Evolutionary conservation across 163 green algal species (phyloP).

Genomic region (Scenedesmus sp.): DNA sequence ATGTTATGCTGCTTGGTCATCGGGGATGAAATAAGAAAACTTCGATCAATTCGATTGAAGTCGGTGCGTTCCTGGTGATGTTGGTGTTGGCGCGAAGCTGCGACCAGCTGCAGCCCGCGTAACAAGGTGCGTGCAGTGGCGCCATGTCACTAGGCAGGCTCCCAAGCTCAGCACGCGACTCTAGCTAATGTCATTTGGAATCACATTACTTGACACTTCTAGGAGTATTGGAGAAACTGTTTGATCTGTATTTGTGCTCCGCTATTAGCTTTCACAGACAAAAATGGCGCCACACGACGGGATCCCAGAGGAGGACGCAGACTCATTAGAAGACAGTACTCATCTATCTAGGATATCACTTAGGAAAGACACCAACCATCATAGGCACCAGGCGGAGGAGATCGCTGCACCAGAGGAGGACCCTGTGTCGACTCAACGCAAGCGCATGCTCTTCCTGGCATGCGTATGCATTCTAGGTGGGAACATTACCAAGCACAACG

Average conservation of each 20-base stretch:
- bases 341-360: background rate
- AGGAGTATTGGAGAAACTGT: background rate
- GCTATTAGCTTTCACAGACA: background rate
- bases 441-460: constrained; percentile 11
- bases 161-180: background rate
- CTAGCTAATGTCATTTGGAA: background rate
- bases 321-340: background rate
- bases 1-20: too few species aligned
- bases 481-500: background rate
- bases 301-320: background rate
- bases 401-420: constrained; percentile 1
- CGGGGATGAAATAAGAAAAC: too few species aligned
- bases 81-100: background rate
- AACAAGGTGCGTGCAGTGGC: background rate
- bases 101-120: background rate
- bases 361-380: background rate
- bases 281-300: constrained; percentile 8
- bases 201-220: too few species aligned
- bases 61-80: background rate
- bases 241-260: background rate
- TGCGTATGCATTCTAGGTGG: constrained; percentile 44
- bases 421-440: background rate
- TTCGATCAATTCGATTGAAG: too few species aligned
- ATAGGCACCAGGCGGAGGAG: background rate
- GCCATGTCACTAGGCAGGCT: background rate